Conservation (phyloP, 2,329 filamentous ascomycete species). For the Penicillium sp. region DNA sequence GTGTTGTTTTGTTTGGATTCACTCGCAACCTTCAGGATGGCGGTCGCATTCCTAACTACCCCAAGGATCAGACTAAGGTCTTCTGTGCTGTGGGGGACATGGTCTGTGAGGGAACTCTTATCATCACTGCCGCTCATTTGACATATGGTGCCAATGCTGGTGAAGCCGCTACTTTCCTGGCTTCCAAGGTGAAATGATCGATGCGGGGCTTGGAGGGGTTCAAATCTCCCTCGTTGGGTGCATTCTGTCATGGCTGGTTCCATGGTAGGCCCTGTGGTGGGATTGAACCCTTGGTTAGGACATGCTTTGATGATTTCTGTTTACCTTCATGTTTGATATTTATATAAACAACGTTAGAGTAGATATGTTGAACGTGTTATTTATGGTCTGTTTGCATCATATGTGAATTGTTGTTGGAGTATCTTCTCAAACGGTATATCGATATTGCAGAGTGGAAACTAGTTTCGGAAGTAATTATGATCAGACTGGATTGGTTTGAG, state of each 20-base stretch:
- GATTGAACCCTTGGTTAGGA: not conserved
- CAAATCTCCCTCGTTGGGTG: not conserved
- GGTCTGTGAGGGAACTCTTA: constrained; percentile 53
- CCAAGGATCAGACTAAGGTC: constrained; percentile 50
- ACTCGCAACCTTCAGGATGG: constrained; percentile 48
- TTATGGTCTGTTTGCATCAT: not conserved
- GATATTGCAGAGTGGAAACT: too few relatives aligned
- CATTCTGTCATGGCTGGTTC: not conserved
- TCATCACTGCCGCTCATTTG: constrained; percentile 45
- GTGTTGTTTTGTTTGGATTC: constrained; percentile 49
- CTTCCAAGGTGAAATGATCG: constrained; percentile 22
- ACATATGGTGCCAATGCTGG: constrained; percentile 39
- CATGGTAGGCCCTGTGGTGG: not conserved
- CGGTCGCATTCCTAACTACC: constrained; percentile 46
- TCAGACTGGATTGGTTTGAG: too few relatives aligned
- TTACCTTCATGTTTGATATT: not conserved
- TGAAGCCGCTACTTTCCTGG: constrained; percentile 32
- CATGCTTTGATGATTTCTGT: not conserved
- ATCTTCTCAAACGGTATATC: not conserved
- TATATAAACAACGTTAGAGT: not conserved
- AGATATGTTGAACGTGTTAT: not conserved
- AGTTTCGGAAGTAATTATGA: too few relatives aligned
- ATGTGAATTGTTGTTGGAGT: not conserved
- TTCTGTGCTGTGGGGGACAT: constrained; percentile 45
- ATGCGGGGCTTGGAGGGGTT: not conserved